These are phyloP conservation scores for Mycotypha africana DNA, from an alignment of 371 early-diverging fungal species.

Conservation along the genomic window DNA sequence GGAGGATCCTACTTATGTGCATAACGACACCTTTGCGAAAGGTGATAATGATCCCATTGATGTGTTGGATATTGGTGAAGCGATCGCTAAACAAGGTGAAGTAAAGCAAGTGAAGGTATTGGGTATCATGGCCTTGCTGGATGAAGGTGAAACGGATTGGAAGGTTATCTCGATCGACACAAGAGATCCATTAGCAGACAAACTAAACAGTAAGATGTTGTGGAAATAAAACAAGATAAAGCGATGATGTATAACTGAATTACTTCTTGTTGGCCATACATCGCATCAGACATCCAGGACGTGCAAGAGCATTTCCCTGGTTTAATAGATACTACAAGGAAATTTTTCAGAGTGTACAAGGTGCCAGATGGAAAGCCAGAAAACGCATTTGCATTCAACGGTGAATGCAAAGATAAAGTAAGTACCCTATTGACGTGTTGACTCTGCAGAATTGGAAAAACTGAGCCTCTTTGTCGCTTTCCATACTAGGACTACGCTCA, in stretches of 20 bases:
- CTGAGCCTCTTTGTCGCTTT: too few species aligned
- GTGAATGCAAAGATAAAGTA: conserved; percentile 79
- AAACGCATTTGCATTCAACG: conserved; percentile 97
- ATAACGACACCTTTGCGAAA: conserved; percentile 83
- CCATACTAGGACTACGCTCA: conserved; percentile 87
- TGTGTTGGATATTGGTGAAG: conserved; percentile 96
- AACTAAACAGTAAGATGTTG: conserved; percentile 77
- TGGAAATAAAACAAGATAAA: not conserved
- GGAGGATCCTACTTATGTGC: conserved; percentile 91
- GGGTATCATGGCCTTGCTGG: conserved; percentile 96
- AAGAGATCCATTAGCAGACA: conserved; percentile 89
- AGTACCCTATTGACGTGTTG: not conserved
- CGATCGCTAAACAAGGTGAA: conserved; percentile 86
- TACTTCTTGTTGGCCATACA: not conserved
- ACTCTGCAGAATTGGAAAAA: conserved; percentile 22
- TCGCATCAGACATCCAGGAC: conserved; percentile 83
- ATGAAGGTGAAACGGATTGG: conserved; percentile 99
- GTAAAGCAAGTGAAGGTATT: conserved; percentile 98
- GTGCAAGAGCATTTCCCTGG: conserved; percentile 95
- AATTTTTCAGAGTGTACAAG: conserved; percentile 99
- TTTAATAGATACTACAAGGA: conserved; percentile 89
- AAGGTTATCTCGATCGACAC: conserved; percentile 96
- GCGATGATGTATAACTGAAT: not conserved
- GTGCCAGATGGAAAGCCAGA: conserved; percentile 99
- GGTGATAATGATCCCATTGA: conserved; percentile 99